Evolutionary conservation across 2,329 filamentous ascomycete genomes (phyloP), one percentile per base, ranked within the genome.

Genomic region (Moelleriella libera): DNA sequence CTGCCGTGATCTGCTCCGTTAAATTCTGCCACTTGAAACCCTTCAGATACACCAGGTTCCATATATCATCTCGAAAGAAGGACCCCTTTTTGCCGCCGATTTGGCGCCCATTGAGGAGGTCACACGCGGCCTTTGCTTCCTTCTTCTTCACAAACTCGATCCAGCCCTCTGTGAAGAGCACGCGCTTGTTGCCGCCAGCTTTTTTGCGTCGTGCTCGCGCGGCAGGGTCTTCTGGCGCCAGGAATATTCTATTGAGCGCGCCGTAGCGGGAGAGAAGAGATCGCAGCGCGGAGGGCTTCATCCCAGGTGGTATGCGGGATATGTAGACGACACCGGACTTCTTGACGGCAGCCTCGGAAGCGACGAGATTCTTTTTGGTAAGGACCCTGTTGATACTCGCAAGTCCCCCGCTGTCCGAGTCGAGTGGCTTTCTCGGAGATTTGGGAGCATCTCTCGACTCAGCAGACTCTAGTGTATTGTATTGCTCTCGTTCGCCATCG

Each of bases 31-130:
- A 94, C 64, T 90, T 92, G 68, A 92, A 90, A 1, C 85, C 85
- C 52, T 78, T 83, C 52, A 94, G 68, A 59, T 94, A 94, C 51
- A 85, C 75, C 52, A 92, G 68, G 56, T 84, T 89, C 87, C 87
- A 94, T 43, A 94, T 75, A 61, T 94, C 87, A 61, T 94, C 87
- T 56, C 85, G 79, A 67, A 90, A 94, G 61, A 85, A 88, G 45
- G 76, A 78, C 10, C 85, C 76, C 68, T 94, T 94, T 68, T 89
- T 89, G 30, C 87, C 87, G 45, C 86, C 86, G 50, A 92, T 85
- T 10, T 76, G 85, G 52, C 76, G 77, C 41, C 83, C 83, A 59
- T 94, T 94, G 45, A 94, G 70, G 30, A 84, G 72, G 54, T 87
- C 83, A 45, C 81, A 85, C 0, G 78, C 82, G n/a, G 76, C 69